Evolutionary conservation across 768 basidiomycete genomes (phyloP).

Genomic region (Leucocoprinus sp.): DNA sequence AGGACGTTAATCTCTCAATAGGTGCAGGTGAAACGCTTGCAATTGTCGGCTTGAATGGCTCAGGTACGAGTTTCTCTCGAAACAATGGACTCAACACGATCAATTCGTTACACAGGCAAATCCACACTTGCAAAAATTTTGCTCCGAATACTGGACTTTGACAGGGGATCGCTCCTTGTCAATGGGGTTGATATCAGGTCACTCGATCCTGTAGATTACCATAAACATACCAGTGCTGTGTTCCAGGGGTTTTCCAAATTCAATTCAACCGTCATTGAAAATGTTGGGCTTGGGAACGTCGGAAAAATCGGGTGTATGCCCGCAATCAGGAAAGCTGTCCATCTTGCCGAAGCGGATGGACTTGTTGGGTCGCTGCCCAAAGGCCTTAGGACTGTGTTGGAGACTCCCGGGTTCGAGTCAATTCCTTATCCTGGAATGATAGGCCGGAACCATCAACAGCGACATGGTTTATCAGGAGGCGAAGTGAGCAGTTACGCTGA

Average conservation of each 20-base stretch:
- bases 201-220: slow-evolving; percentile 62
- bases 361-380: slow-evolving; percentile 60
- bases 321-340: slow-evolving; percentile 57
- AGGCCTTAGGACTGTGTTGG: slow-evolving; percentile 68
- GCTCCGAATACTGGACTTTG: slow-evolving; percentile 71
- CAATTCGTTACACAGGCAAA: slow-evolving; percentile 47
- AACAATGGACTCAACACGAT: neutral
- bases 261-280: slow-evolving; percentile 69
- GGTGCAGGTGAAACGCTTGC: slow-evolving; percentile 75
- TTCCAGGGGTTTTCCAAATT: slow-evolving; percentile 85
- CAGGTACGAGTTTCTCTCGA: slow-evolving; percentile 38
- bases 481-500: slow-evolving; percentile 43
- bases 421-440: slow-evolving; percentile 37
- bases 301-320: slow-evolving; percentile 47
- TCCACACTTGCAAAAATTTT: slow-evolving; percentile 80
- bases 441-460: slow-evolving; percentile 23
- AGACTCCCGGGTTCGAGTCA: slow-evolving; percentile 51
- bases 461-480: slow-evolving; percentile 75
- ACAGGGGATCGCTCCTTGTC: slow-evolving; percentile 57
- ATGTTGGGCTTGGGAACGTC: slow-evolving; percentile 78
- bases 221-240: slow-evolving; percentile 67
- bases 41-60: slow-evolving; percentile 81
- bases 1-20: slow-evolving; percentile 61
- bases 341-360: slow-evolving; percentile 60
- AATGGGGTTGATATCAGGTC: slow-evolving; percentile 64